phyloP scores from a whole-genome alignment of 2,329 filamentous ascomycete species.

The Curvularia sp. region DNA sequence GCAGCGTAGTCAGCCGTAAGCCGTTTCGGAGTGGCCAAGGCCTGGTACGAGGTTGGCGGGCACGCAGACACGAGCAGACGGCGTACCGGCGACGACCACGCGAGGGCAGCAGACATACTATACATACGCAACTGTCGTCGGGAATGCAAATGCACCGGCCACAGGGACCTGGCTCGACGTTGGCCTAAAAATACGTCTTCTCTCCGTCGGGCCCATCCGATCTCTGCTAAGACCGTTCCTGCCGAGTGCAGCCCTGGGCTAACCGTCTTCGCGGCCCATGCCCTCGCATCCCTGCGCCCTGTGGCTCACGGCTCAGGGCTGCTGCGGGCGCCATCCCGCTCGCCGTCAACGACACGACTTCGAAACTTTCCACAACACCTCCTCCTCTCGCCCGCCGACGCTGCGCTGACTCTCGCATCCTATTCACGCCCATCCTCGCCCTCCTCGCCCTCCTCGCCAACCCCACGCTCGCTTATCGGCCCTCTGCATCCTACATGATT shows the following conservation, averaged over 20 bases:
- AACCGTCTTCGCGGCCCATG: conserved; percentile 8
- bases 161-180: conserved; percentile 3
- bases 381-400: conserved; percentile 10
- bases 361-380: conserved; percentile 13
- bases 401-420: conserved; percentile 6
- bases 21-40: conserved; percentile 12
- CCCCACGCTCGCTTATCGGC: conserved; percentile 18
- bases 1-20: conserved; percentile 15
- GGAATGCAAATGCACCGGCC: not conserved
- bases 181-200: conserved; percentile 20
- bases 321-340: conserved; percentile 18
- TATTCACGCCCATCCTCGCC: conserved; percentile 1
- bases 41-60: not conserved
- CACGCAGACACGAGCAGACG: not conserved
- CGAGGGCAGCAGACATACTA: not conserved
- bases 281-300: conserved; percentile 2
- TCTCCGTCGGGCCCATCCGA: not conserved
- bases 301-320: not conserved
- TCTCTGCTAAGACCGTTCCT: conserved; percentile 1
- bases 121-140: not conserved
- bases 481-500: conserved; percentile 23
- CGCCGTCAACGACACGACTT: conserved; percentile 5
- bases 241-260: conserved; percentile 20
- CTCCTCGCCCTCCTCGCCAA: conserved; percentile 1
- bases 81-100: not conserved